phyloP scores from a whole-genome alignment of 1,139 yeast genomes.

The Kodamaea fungicola region DNA sequence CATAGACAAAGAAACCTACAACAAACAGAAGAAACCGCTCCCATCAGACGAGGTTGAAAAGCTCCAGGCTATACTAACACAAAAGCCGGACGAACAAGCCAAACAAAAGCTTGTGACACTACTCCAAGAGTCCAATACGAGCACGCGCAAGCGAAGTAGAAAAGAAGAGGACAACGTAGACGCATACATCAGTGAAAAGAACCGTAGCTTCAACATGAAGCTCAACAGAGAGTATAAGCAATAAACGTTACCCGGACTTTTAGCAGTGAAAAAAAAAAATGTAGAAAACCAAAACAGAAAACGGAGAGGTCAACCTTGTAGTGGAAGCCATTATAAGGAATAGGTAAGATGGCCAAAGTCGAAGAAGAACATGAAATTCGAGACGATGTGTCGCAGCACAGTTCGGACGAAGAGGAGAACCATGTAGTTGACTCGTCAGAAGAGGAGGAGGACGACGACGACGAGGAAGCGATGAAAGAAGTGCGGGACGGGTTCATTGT shows the following conservation, averaged over 20 bases:
- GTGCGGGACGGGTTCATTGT: conserved; percentile 93
- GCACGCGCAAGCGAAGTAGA: conserved; percentile 24
- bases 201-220: conserved; percentile 74
- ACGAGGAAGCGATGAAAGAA: conserved; percentile 69
- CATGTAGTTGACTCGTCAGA: conserved; percentile 66
- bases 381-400: conserved; percentile 26
- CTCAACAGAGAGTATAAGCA: conserved; percentile 50
- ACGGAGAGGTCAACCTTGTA: conserved; percentile 1
- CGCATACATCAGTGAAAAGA: conserved; percentile 64
- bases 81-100: conserved; percentile 14
- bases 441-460: conserved; percentile 73
- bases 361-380: conserved; percentile 38
- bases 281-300: conserved; percentile 8
- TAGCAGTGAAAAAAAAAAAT: conserved; percentile 1
- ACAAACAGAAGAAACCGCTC: conserved; percentile 23
- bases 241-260: conserved; percentile 8
- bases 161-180: conserved; percentile 34
- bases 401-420: conserved; percentile 36
- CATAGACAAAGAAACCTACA: conserved; percentile 44
- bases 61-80: conserved; percentile 5
- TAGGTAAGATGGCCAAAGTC: conserved; percentile 15
- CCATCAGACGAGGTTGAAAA: conserved; percentile 8
- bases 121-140: conserved; percentile 34
- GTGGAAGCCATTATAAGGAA: no score
- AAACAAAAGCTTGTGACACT: conserved; percentile 29